Evolutionary conservation across 352 stramenopile species (phyloP).

Genomic region (Phytophthora macrochlamydospora): DNA sequence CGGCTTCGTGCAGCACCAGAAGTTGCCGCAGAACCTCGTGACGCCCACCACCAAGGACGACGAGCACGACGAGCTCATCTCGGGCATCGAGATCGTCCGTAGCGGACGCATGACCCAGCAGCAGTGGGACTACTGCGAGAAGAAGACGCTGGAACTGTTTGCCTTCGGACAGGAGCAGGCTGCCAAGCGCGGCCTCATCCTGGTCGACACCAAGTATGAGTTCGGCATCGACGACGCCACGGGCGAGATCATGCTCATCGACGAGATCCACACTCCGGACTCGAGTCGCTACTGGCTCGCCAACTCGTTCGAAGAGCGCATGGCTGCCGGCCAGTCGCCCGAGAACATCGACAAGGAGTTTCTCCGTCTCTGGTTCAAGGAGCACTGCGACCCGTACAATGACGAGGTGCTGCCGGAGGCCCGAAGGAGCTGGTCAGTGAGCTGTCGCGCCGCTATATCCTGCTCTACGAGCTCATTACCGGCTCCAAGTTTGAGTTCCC

Average conservation of each 20-base stretch:
- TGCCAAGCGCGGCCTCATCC: conserved; percentile 93
- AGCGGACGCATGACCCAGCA: conserved; percentile 96
- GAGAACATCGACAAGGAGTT: conserved; percentile 99
- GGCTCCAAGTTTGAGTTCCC: conserved; percentile 94
- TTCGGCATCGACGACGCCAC: conserved; percentile 78
- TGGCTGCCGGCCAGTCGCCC: conserved; percentile 88
- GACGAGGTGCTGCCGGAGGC: conserved; percentile 95
- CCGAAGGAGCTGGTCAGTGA: conserved; percentile 96
- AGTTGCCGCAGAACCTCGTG: conserved; percentile 93
- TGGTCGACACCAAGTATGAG: conserved; percentile 99
- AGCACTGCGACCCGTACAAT: conserved; percentile 99
- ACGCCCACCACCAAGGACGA: conserved; percentile 99
- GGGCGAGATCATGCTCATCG: conserved; percentile 96
- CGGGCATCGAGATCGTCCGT: conserved; percentile 90
- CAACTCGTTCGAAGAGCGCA: conserved; percentile 90
- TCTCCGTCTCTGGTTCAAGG: conserved; percentile 97
- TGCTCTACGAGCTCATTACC: conserved; percentile 99
- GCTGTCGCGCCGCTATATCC: conserved; percentile 96
- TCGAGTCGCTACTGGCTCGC: conserved; percentile 96
- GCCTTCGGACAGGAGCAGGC: conserved; percentile 94
- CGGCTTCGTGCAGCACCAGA: conserved; percentile 97
- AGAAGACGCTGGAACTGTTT: conserved; percentile 93
- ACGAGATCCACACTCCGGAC: conserved; percentile 99
- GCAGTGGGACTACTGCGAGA: conserved; percentile 96
- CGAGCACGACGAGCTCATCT: conserved; percentile 98